A percentile compares a stretch with the other conserved stretches of the same genome.
These are phyloP conservation scores for Perkinsus marinus DNA, from an alignment of 169 alveolate genomes.

Conservation along the genomic window DNA sequence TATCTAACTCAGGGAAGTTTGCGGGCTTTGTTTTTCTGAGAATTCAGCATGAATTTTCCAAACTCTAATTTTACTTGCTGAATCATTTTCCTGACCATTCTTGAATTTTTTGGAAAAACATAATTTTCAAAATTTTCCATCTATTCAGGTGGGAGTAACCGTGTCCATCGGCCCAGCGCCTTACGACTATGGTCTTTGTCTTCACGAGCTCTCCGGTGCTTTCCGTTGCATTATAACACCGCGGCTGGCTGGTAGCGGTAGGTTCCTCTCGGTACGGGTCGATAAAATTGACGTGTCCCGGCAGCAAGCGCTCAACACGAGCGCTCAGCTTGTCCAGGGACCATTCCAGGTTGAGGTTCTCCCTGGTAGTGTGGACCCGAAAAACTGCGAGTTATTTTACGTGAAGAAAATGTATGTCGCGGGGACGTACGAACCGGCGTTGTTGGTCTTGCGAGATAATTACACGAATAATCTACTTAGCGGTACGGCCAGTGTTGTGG, in stretches of 20 bases:
- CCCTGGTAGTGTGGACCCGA: neutral
- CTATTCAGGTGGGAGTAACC: neutral
- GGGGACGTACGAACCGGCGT: neutral
- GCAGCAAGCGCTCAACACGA: neutral
- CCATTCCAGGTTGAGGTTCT: slow-evolving; percentile 3
- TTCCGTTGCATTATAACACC: neutral
- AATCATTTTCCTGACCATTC: too few relatives aligned
- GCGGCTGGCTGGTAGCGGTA: neutral
- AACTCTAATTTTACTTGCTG: too few relatives aligned
- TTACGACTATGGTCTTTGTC: neutral
- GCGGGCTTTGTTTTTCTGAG: too few relatives aligned
- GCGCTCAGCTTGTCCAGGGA: neutral
- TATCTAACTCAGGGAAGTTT: too few relatives aligned
- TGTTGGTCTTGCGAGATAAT: neutral
- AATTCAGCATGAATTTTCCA: too few relatives aligned
- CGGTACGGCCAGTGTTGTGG: neutral
- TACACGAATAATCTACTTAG: neutral
- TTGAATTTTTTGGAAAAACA: too few relatives aligned
- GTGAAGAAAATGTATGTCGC: neutral
- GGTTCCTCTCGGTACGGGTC: neutral
- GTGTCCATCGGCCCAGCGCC: neutral
- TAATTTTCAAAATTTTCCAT: neutral
- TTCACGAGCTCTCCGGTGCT: neutral
- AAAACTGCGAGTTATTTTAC: neutral
- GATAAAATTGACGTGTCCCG: slow-evolving; percentile 1